Percentiles rank a stretch among this genome's conserved stretches.
Evolutionary conservation across 2,329 filamentous ascomycete genomes (phyloP).

Genomic region (Shiraia bambusicola): DNA sequence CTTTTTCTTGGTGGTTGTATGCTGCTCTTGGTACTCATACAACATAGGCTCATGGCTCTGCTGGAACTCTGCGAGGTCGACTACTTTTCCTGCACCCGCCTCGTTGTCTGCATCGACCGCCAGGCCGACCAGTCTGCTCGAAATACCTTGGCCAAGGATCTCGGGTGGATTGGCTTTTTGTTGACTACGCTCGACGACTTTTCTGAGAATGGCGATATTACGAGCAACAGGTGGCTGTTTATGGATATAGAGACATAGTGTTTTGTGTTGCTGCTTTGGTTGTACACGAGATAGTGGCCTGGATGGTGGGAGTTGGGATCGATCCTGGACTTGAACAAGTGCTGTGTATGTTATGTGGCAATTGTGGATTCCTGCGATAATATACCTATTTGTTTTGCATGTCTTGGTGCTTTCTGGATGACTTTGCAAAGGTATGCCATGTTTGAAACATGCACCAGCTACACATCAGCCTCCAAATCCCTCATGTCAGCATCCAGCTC

Average conservation of each 20-base stretch:
- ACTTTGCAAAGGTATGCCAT: no score
- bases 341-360: no score
- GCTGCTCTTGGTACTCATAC: constrained; percentile 14
- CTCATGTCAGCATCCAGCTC: constrained; percentile 43
- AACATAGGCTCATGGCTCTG: constrained; percentile 67
- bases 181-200: constrained; percentile 78
- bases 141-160: constrained; percentile 72
- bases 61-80: constrained; percentile 82
- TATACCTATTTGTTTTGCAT: no score
- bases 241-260: constrained; percentile 80
- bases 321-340: no score
- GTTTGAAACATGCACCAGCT: neutral
- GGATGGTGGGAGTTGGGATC: no score
- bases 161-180: constrained; percentile 93
- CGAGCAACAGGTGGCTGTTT: constrained; percentile 80
- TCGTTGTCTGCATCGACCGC: constrained; percentile 81
- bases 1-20: constrained; percentile 4
- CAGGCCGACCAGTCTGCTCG: constrained; percentile 61
- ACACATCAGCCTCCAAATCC: constrained; percentile 23
- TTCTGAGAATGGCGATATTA: constrained; percentile 58
- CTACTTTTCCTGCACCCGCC: constrained; percentile 69
- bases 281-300: no score
- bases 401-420: no score
- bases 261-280: neutral
- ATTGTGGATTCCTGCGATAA: no score